Conservation (phyloP, 2,329 filamentous ascomycete species). For the Bipolaris sorokiniana region DNA sequence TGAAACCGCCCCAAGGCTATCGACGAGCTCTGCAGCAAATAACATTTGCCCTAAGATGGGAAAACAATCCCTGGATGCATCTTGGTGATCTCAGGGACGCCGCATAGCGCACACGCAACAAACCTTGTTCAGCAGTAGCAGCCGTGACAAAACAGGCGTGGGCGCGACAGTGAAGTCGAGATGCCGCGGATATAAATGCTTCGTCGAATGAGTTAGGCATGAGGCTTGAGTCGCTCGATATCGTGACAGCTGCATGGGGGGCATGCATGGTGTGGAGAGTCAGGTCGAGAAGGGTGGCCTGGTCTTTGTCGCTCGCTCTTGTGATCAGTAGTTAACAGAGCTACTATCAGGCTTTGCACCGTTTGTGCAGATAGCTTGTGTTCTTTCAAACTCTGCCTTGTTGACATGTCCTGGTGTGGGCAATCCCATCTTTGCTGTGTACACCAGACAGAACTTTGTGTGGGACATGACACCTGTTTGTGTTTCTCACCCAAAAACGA, state of each 20-base stretch:
- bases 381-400: no score
- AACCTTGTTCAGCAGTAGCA: background rate
- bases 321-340: no score
- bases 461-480: background rate
- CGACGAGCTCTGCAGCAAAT: background rate
- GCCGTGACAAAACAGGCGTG: background rate
- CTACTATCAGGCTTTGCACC: no score
- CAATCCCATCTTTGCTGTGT: no score
- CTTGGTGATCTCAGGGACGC: background rate
- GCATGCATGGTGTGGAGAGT: background rate
- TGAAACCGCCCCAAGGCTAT: constrained; percentile 28
- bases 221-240: background rate
- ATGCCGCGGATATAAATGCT: background rate
- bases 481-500: background rate
- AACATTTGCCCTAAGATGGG: constrained; percentile 6
- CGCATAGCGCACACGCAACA: background rate
- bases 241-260: background rate
- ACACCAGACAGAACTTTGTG: no score
- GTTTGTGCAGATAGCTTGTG: no score
- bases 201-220: no score
- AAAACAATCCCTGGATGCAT: background rate
- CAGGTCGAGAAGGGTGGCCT: background rate
- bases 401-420: no score
- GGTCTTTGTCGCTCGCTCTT: no score
- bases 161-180: background rate